Evolutionary conservation across 2,329 filamentous ascomycete genomes (phyloP), one percentile per base, ranked within the genome.

Genomic region (Bipolaris zeicola): DNA sequence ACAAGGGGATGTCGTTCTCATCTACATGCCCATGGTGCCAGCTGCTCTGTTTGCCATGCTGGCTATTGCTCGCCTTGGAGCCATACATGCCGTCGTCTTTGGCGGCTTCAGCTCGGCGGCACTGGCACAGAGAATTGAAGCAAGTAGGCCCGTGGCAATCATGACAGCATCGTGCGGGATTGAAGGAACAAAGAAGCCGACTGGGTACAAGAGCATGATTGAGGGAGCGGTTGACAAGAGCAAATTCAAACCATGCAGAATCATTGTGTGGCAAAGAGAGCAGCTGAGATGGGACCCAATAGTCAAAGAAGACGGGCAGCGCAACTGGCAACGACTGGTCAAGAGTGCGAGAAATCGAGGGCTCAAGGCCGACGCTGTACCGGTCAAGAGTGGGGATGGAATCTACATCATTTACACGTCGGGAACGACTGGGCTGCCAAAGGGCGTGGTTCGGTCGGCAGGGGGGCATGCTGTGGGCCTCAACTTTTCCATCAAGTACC

Each of bases 21-120:
- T 97, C 26, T 98, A 97, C 76, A 96, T 97, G 93, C 93, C 93
- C 52, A 97, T 97, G 93, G 91, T 97, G 41, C 93, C 94, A 0
- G 88, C 91, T 0, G 90, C 92, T 1, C 75, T 96, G n/a, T 87
- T 96, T 60, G 93, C 90, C 8, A 92, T 95, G 62, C 85, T 97
- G 3, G 92, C 94, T 22, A 85, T 90, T 57, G 87, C 87, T 58
- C 86, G 92, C 8, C 81, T 97, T 0, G 94, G 93, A 10, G 94
- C 92, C 14, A 87, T 97, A 50, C 94, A 98, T 72, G 88, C 91
- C 3, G 91, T 96, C 4, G 94, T 98, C 3, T 97, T 97, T 76
- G 94, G 94, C 39, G 93, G 94, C 0, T 98, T 98, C 73, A 92
- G 91, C 0, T 82, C 92, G 0, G 81, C 83, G 8, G 90, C 92